These are phyloP conservation scores for Penicillium argentinense DNA, from an alignment of 495 filamentous ascomycete genomes.

Conservation along the genomic window DNA sequence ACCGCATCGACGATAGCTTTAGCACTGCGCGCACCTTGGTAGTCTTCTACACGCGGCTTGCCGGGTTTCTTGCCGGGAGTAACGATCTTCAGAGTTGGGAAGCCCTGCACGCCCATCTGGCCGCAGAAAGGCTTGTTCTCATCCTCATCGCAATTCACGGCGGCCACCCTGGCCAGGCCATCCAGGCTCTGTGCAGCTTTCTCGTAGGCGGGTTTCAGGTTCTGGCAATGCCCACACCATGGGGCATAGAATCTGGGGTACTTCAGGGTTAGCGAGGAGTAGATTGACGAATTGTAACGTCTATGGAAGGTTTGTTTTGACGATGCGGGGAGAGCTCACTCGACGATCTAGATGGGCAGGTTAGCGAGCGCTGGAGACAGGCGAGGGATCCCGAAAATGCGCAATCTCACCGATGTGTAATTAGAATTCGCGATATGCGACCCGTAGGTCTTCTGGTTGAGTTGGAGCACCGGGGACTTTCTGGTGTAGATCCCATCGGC, in stretches of 20 bases:
- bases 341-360: constrained; percentile 54
- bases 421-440: constrained; percentile 85
- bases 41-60: constrained; percentile 88
- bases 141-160: constrained; percentile 94
- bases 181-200: constrained; percentile 86
- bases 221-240: constrained; percentile 97
- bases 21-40: constrained; percentile 77
- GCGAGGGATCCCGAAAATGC: no score
- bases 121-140: constrained; percentile 88
- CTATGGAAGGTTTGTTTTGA: constrained; percentile 1
- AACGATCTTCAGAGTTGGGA: constrained; percentile 95
- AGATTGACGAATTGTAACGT: not conserved
- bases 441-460: constrained; percentile 82
- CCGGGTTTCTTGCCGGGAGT: constrained; percentile 79
- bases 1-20: constrained; percentile 88
- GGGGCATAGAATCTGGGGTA: constrained; percentile 83
- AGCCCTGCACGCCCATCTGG: constrained; percentile 87
- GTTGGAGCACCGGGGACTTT: constrained; percentile 81
- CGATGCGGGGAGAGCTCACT: constrained; percentile 51
- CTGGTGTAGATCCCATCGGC: constrained; percentile 80
- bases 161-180: constrained; percentile 90
- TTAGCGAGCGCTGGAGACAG: no score
- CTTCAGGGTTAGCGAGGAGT: constrained; percentile 6
- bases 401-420: constrained; percentile 74
- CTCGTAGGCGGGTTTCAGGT: constrained; percentile 92